Conservation (phyloP, 2,329 filamentous ascomycete species). For the Fusarium sp. region DNA sequence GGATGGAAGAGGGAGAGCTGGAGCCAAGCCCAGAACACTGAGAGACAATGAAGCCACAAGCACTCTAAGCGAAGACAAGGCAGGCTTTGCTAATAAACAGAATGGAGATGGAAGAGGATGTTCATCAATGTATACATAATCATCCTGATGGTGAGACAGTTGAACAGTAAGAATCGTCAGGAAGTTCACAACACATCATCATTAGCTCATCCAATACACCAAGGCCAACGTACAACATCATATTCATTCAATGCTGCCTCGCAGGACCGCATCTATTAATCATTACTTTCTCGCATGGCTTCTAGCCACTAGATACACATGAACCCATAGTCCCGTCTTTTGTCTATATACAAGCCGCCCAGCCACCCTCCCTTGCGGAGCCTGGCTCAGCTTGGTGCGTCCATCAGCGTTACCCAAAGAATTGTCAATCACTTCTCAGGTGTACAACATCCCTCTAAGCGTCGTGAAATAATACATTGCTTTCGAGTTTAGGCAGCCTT, state of each 20-base stretch:
- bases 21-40: not conserved
- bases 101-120: not conserved
- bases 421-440: not conserved
- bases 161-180: too few species aligned
- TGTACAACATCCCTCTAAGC: not conserved
- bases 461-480: not conserved
- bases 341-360: constrained; percentile 10
- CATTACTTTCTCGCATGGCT: constrained; percentile 36
- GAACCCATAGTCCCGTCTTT: constrained; percentile 6
- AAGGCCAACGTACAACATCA: not conserved
- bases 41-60: too few species aligned
- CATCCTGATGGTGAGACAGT: not conserved
- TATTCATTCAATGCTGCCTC: constrained; percentile 26
- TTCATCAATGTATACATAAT: not conserved
- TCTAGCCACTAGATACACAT: constrained; percentile 26
- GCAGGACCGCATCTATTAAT: constrained; percentile 41
- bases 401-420: constrained; percentile 4
- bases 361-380: not conserved
- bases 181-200: not conserved
- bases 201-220: not conserved
- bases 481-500: constrained; percentile 39
- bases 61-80: not conserved
- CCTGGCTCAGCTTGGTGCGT: not conserved
- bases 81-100: not conserved
- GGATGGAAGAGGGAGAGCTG: too few species aligned